Percentiles rank a stretch among this genome's conserved stretches.
phyloP scores from a whole-genome alignment of 2,329 filamentous ascomycete genomes.

The Xylaria sp. region DNA sequence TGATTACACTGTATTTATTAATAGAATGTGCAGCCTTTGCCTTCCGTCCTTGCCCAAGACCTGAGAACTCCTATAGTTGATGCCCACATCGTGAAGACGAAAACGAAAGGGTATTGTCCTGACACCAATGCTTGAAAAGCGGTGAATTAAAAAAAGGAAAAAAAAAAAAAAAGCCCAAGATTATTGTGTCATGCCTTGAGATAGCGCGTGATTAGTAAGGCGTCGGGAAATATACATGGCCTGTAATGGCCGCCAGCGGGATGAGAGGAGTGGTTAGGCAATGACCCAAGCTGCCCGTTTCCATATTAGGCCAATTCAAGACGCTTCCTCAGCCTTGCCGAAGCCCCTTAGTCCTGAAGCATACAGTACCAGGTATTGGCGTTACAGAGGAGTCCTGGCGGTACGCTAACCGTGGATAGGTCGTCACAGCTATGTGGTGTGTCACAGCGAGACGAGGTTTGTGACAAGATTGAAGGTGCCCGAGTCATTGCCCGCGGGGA shows the following conservation, averaged over 20 bases:
- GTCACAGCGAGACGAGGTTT: background rate
- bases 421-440: background rate
- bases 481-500: background rate
- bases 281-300: background rate
- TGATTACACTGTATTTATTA: constrained; percentile 14
- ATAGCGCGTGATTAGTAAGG: constrained; percentile 5
- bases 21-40: constrained; percentile 10
- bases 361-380: background rate
- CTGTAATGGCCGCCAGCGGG: background rate
- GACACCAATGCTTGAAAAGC: constrained; percentile 31
- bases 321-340: background rate
- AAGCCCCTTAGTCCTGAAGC: background rate
- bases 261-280: background rate
- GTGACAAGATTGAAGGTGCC: background rate
- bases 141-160: too few relatives aligned
- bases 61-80: constrained; percentile 30
- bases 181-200: constrained; percentile 5
- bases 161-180: constrained; percentile 15
- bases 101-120: constrained; percentile 36
- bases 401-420: background rate
- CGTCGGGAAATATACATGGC: background rate
- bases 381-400: background rate
- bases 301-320: background rate
- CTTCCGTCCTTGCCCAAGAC: background rate
- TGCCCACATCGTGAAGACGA: constrained; percentile 22